phyloP scores from a whole-genome alignment of 2,329 filamentous ascomycete species.

The Alternaria arborescens region DNA sequence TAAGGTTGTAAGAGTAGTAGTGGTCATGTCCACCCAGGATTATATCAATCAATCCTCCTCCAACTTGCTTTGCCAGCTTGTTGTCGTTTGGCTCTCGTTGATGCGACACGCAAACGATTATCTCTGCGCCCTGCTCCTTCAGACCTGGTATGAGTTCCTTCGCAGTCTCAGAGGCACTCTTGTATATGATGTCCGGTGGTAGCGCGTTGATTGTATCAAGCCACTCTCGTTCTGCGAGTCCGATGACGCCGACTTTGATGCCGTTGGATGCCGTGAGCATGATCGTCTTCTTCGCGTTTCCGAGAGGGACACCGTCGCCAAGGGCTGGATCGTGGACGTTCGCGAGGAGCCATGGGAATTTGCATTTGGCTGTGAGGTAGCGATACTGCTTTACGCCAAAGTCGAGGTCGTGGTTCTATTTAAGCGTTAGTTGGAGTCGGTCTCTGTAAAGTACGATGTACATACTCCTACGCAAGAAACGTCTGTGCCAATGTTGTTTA shows the following conservation, averaged over 20 bases:
- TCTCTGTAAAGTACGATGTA: slow-evolving; percentile 24
- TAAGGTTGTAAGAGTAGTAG: slow-evolving; percentile 79
- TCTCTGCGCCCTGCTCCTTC: slow-evolving; percentile 78
- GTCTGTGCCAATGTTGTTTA: slow-evolving; percentile 80
- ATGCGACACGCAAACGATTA: slow-evolving; percentile 84
- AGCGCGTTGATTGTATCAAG: slow-evolving; percentile 87
- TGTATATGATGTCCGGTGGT: slow-evolving; percentile 83
- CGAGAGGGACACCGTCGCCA: slow-evolving; percentile 77
- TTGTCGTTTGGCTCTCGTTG: slow-evolving; percentile 89
- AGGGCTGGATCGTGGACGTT: slow-evolving; percentile 87
- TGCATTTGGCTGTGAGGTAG: slow-evolving; percentile 75
- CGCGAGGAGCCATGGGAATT: slow-evolving; percentile 88
- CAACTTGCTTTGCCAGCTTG: slow-evolving; percentile 77
- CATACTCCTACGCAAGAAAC: slow-evolving; percentile 83
- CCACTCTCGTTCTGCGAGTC: slow-evolving; percentile 87
- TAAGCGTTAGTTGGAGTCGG: slow-evolving; percentile 20
- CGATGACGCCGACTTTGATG: slow-evolving; percentile 84
- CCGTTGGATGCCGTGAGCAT: slow-evolving; percentile 84
- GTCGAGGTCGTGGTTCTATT: slow-evolving; percentile 87
- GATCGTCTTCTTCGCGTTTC: slow-evolving; percentile 75
- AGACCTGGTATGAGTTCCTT: slow-evolving; percentile 77
- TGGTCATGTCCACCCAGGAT: slow-evolving; percentile 92
- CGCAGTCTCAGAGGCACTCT: slow-evolving; percentile 78
- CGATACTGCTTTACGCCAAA: slow-evolving; percentile 86
- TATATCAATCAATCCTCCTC: slow-evolving; percentile 79